Percentiles rank a stretch among this genome's conserved stretches.
phyloP scores from a whole-genome alignment of 805 yeast species.

The Candida jianshihensis region DNA sequence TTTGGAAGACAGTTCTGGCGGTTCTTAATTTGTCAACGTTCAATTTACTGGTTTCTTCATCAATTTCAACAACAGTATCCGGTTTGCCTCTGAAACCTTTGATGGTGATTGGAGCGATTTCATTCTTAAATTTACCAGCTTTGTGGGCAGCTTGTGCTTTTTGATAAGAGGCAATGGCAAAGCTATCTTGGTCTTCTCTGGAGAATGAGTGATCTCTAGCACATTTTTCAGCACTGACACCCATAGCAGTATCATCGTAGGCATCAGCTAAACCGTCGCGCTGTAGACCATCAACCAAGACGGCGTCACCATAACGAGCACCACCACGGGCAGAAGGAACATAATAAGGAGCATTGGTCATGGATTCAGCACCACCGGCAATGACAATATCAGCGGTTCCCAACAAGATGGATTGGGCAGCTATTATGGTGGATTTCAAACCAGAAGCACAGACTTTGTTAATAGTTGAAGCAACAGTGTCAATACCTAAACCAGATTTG shows the following conservation, averaged over 20 bases:
- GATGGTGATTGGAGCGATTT: slow-evolving; percentile 82
- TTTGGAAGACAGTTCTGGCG: slow-evolving; percentile 93
- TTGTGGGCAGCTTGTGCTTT: slow-evolving; percentile 79
- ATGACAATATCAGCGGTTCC: slow-evolving; percentile 90
- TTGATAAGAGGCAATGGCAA: slow-evolving; percentile 76
- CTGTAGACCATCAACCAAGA: slow-evolving; percentile 80
- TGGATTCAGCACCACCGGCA: slow-evolving; percentile 97
- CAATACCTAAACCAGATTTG: slow-evolving; percentile 77
- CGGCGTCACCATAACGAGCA: slow-evolving; percentile 79
- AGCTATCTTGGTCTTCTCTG: slow-evolving; percentile 86
- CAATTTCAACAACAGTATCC: slow-evolving; percentile 59
- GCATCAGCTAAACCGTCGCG: slow-evolving; percentile 94
- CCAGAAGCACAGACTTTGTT: slow-evolving; percentile 98
- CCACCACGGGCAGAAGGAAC: slow-evolving; percentile 81
- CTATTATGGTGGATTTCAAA: slow-evolving; percentile 83
- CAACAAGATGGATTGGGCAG: slow-evolving; percentile 81
- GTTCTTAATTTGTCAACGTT: slow-evolving; percentile 68
- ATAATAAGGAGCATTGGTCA: slow-evolving; percentile 95
- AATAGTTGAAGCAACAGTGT: slow-evolving; percentile 80
- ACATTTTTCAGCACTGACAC: slow-evolving; percentile 95
- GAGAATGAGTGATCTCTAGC: slow-evolving; percentile 73
- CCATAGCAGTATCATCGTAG: slow-evolving; percentile 86
- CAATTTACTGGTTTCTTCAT: slow-evolving; percentile 79
- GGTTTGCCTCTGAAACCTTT: slow-evolving; percentile 92
- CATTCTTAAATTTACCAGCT: slow-evolving; percentile 73